Evolutionary conservation across 768 basidiomycete species (phyloP).

Genomic region (Suillus brevipes): DNA sequence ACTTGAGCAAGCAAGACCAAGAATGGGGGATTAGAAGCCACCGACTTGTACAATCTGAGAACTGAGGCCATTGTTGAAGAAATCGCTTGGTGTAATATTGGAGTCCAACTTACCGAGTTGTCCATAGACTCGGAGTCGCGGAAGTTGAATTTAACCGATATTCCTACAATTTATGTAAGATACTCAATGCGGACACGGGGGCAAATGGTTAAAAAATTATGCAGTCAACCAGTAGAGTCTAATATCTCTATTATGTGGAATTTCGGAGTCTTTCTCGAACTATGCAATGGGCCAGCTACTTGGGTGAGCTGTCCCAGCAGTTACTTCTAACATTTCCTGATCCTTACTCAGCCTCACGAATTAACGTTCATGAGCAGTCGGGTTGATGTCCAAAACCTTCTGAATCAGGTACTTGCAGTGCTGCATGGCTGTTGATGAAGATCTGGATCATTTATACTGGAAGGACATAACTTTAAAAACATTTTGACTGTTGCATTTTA

Average conservation of each 20-base stretch:
- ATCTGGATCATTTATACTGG: background rate
- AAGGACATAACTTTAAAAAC: background rate
- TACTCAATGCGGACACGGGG: too few species aligned
- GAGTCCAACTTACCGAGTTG: background rate
- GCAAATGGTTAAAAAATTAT: too few species aligned
- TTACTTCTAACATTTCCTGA: too few species aligned
- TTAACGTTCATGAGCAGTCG: background rate
- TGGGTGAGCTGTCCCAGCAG: too few species aligned
- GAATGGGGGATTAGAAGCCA: background rate
- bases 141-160: background rate
- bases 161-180: background rate
- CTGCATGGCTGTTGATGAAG: background rate
- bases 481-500: background rate
- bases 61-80: constrained; percentile 41
- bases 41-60: constrained; percentile 45
- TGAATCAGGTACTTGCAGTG: background rate
- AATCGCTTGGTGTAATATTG: too few species aligned
- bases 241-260: too few species aligned
- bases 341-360: background rate
- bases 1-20: constrained; percentile 10
- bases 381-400: background rate
- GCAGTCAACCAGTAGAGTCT: too few species aligned
- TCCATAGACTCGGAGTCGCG: background rate
- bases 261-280: background rate
- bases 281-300: too few species aligned